Evolutionary conservation across 2,329 filamentous ascomycete genomes (phyloP).

Genomic region (Claviceps fusiformis): DNA sequence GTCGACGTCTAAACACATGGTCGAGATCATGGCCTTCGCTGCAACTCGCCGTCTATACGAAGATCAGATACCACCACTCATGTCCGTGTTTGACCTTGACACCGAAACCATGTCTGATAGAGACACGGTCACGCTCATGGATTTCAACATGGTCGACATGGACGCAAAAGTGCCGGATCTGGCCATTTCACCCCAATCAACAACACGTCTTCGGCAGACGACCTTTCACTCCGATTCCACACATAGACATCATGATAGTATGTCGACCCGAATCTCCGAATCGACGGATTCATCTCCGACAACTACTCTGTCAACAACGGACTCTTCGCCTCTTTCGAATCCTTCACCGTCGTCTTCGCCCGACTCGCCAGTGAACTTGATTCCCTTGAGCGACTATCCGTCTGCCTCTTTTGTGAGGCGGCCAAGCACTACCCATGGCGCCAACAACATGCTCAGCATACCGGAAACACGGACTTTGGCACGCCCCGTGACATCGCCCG

Average conservation of each 20-base stretch:
- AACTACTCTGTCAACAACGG: constrained; percentile 82
- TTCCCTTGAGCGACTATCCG: constrained; percentile 56
- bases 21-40: constrained; percentile 46
- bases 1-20: background rate
- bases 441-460: constrained; percentile 23
- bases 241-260: constrained; percentile 63
- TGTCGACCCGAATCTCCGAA: constrained; percentile 64
- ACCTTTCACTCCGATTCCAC: constrained; percentile 31
- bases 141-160: constrained; percentile 38
- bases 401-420: constrained; percentile 41
- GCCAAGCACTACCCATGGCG: constrained; percentile 16
- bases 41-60: constrained; percentile 48
- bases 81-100: constrained; percentile 61
- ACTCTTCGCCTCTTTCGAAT: constrained; percentile 81
- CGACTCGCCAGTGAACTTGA: constrained; percentile 68
- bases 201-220: constrained; percentile 25
- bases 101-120: constrained; percentile 39
- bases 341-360: constrained; percentile 85
- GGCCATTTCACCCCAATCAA: constrained; percentile 22
- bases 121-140: constrained; percentile 39
- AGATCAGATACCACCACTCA: constrained; percentile 62
- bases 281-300: constrained; percentile 93
- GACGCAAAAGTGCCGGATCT: constrained; percentile 26
- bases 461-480: constrained; percentile 28
- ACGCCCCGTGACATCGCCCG: constrained; percentile 54